These are phyloP conservation scores for Musa beccarii DNA, from an alignment of 176 grass and related monocot genomes.

Conservation along the genomic window DNA sequence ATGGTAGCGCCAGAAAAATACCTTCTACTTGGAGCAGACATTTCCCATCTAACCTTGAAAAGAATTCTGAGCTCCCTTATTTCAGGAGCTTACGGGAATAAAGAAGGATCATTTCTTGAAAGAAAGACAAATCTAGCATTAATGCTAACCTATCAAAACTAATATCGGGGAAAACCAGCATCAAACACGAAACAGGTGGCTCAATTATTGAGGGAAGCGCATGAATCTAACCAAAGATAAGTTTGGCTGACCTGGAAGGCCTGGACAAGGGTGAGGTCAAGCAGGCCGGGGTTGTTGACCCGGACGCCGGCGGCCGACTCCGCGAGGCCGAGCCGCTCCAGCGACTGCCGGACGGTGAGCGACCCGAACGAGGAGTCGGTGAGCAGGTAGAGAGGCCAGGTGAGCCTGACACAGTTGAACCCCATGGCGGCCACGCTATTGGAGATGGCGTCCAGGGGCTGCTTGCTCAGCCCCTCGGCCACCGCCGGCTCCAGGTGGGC, in stretches of 20 bases:
- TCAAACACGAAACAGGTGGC: neutral
- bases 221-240: neutral
- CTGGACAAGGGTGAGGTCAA: conserved; percentile 66
- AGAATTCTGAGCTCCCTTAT: too few species aligned
- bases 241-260: conserved; percentile 41
- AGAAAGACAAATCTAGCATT: too few species aligned
- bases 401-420: conserved; percentile 88
- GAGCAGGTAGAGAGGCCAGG: conserved; percentile 70
- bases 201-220: too few species aligned
- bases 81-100: too few species aligned
- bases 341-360: conserved; percentile 61
- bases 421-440: conserved; percentile 52
- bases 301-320: conserved; percentile 63
- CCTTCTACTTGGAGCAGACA: too few species aligned
- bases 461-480: conserved; percentile 65
- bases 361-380: conserved; percentile 56
- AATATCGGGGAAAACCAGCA: neutral
- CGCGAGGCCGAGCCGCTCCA: conserved; percentile 44
- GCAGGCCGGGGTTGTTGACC: conserved; percentile 61
- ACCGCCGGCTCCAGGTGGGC: conserved; percentile 77
- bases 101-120: too few species aligned
- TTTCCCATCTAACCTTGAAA: too few species aligned
- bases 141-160: too few species aligned
- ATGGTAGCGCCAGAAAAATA: too few species aligned
- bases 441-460: conserved; percentile 52